Evolutionary conservation across 2,329 filamentous ascomycete genomes (phyloP).

Genomic region (Ambrosiella beaveri): DNA sequence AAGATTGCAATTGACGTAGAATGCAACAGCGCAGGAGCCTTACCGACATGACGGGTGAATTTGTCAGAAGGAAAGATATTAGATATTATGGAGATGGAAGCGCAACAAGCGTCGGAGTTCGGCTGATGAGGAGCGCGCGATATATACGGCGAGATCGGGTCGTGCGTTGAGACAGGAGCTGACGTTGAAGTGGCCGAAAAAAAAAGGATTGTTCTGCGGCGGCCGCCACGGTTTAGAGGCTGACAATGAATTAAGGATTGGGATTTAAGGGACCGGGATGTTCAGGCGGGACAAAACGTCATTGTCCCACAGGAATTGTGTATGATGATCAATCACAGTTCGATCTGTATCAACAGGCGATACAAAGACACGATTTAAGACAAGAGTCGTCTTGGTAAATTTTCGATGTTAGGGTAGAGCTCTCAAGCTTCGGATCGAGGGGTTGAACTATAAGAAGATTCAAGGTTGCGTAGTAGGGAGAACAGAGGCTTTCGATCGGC

Average conservation of each 20-base stretch:
- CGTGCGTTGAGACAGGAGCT: not conserved
- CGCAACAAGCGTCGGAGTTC: not conserved
- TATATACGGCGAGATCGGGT: not conserved
- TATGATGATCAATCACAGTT: not conserved
- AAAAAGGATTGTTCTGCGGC: not conserved
- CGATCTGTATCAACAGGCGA: not conserved
- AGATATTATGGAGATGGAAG: not conserved
- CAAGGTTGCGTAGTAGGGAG: too few relatives aligned
- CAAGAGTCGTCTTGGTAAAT: not conserved
- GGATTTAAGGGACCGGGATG: not conserved
- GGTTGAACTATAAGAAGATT: too few relatives aligned
- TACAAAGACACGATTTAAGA: not conserved
- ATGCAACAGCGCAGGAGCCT: conserved; percentile 1
- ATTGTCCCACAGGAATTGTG: conserved; percentile 2
- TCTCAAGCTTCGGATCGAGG: too few relatives aligned
- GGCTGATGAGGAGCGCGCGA: not conserved
- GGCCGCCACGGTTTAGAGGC: not conserved
- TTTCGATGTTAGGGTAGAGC: too few relatives aligned
- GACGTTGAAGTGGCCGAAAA: not conserved
- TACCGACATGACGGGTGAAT: conserved; percentile 10
- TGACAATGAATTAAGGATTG: not conserved
- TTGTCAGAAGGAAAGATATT: not conserved
- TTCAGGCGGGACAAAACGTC: conserved; percentile 8
- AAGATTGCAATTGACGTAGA: not conserved
- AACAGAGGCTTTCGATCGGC: too few relatives aligned